Percentiles rank a stretch among this genome's conserved stretches.
phyloP scores from a whole-genome alignment of 2,329 filamentous ascomycete species.

The Beauveria scarabaeidicola region DNA sequence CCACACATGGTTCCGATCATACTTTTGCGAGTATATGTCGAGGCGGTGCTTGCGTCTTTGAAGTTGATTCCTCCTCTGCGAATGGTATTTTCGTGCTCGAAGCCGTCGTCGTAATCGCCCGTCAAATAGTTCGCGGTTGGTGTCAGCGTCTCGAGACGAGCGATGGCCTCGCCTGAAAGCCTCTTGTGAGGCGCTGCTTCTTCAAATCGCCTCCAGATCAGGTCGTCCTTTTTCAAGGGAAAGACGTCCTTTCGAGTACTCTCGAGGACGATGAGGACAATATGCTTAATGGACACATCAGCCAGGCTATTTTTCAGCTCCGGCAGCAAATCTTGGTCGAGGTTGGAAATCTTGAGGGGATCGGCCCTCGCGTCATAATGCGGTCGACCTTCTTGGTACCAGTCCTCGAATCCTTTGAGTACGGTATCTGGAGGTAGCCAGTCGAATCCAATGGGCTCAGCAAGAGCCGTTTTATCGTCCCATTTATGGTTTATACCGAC shows the following conservation, averaged over 20 bases:
- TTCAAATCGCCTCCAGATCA: conserved; percentile 28
- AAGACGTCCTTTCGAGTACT: conserved; percentile 38
- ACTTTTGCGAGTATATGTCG: conserved; percentile 37
- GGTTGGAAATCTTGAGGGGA: conserved; percentile 32
- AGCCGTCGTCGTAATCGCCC: conserved; percentile 27
- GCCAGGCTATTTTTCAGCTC: conserved; percentile 18
- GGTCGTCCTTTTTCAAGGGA: conserved; percentile 32
- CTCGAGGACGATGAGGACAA: conserved; percentile 34
- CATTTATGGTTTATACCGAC: conserved; percentile 21
- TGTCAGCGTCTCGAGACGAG: conserved; percentile 22
- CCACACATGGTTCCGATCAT: conserved; percentile 33
- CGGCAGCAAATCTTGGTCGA: conserved; percentile 25
- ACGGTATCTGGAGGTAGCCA: conserved; percentile 21
- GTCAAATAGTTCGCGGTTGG: conserved; percentile 26
- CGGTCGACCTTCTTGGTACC: conserved; percentile 15
- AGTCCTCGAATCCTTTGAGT: conserved; percentile 20
- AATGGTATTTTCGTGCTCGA: conserved; percentile 16
- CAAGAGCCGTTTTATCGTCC: conserved; percentile 22
- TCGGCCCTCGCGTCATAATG: conserved; percentile 30
- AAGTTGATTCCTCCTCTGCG: conserved; percentile 30
- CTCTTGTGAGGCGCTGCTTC: conserved; percentile 23
- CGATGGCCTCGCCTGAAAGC: conserved; percentile 24
- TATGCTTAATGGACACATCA: conserved; percentile 31
- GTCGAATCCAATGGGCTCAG: conserved; percentile 13
- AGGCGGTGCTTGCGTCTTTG: conserved; percentile 31